These are phyloP conservation scores for Zea mays DNA, from an alignment of 176 grass and related monocot genomes.

Conservation along the genomic window DNA sequence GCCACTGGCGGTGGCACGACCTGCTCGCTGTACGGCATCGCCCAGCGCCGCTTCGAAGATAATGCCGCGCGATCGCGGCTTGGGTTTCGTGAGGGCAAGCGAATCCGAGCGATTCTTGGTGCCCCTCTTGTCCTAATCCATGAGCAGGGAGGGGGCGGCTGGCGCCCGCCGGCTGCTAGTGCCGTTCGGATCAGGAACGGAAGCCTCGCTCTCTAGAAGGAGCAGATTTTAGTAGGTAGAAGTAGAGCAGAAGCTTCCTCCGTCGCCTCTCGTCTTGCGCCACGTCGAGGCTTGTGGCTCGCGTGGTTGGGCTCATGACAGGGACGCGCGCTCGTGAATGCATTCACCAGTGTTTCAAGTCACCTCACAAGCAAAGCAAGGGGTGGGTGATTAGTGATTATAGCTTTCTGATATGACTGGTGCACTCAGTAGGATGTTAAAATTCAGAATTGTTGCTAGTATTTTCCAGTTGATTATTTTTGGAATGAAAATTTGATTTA, in stretches of 20 bases:
- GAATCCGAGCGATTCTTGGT: constrained; percentile 30
- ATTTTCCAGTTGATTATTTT: no score
- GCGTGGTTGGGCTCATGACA: constrained; percentile 8
- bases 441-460: no score
- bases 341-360: background rate
- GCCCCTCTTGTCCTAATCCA: constrained; percentile 18
- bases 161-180: background rate
- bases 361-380: no score
- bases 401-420: no score
- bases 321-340: background rate
- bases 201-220: constrained; percentile 17
- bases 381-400: no score
- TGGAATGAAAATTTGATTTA: no score
- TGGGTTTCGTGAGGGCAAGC: constrained; percentile 2
- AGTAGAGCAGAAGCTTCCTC: background rate
- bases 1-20: background rate
- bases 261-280: constrained; percentile 9
- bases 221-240: constrained; percentile 19
- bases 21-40: background rate
- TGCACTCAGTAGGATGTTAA: no score
- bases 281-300: constrained; percentile 27
- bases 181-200: background rate
- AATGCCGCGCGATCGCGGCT: background rate
- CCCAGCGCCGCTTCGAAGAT: background rate
- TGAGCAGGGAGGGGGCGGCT: background rate